Conservation (phyloP, 495 filamentous ascomycete species). For the Emericellopsis terricola region DNA sequence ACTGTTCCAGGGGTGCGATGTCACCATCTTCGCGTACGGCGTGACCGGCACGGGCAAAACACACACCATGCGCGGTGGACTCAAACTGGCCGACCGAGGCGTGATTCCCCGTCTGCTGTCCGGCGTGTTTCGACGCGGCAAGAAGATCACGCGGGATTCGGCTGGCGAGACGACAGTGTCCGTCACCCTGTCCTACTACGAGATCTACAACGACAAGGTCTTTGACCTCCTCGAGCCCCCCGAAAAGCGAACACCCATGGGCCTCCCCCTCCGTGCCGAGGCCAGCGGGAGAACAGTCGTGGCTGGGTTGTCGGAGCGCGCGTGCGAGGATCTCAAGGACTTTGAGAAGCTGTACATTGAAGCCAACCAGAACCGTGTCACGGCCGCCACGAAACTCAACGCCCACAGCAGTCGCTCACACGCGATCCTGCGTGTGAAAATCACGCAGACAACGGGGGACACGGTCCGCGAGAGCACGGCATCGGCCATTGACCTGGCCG, state of each 20-base stretch:
- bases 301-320: slow-evolving; percentile 73
- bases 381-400: slow-evolving; percentile 88
- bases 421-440: slow-evolving; percentile 80
- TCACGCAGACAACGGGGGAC: slow-evolving; percentile 55
- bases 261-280: slow-evolving; percentile 68
- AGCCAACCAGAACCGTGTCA: slow-evolving; percentile 82
- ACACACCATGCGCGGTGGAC: slow-evolving; percentile 92
- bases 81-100: slow-evolving; percentile 73
- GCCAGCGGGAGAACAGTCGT: slow-evolving; percentile 84
- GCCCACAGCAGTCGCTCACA: slow-evolving; percentile 88
- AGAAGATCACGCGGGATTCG: slow-evolving; percentile 77
- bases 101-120: slow-evolving; percentile 82
- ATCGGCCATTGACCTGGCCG: slow-evolving; percentile 90
- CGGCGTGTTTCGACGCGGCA: slow-evolving; percentile 64
- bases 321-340: slow-evolving; percentile 74
- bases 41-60: slow-evolving; percentile 95
- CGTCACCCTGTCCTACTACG: slow-evolving; percentile 84
- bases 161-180: slow-evolving; percentile 53
- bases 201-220: slow-evolving; percentile 96
- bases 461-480: slow-evolving; percentile 61
- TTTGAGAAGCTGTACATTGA: slow-evolving; percentile 88
- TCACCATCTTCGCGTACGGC: slow-evolving; percentile 91
- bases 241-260: slow-evolving; percentile 73
- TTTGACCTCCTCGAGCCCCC: slow-evolving; percentile 84
- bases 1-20: slow-evolving; percentile 83